A percentile compares a stretch with the other conserved stretches of the same genome.
phyloP scores from a whole-genome alignment of 225 moss, liverwort and hornwort species.

The Sphagnum contortum region DNA sequence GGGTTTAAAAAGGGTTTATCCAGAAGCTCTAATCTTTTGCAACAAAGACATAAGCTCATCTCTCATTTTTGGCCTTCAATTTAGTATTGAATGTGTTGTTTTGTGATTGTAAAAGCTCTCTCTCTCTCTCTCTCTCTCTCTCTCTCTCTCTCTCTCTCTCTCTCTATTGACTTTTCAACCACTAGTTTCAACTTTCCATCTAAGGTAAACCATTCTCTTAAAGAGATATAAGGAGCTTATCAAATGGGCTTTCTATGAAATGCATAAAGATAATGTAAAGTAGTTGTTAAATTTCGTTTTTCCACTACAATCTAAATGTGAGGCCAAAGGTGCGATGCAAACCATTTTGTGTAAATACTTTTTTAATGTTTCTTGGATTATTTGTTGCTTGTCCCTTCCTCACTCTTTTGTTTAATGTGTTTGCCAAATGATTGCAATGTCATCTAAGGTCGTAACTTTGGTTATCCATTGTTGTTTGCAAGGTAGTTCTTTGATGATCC shows the following conservation, averaged over 20 bases:
- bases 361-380: no score
- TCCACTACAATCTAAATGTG: no score
- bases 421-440: no score
- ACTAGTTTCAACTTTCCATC: not conserved
- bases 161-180: not conserved
- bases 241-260: not conserved
- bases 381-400: no score
- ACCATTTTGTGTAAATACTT: no score
- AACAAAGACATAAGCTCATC: not conserved
- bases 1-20: not conserved
- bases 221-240: not conserved
- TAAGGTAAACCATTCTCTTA: not conserved
- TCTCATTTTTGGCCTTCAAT: not conserved
- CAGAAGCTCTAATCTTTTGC: not conserved
- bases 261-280: not conserved
- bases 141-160: no score
- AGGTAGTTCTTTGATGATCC: no score
- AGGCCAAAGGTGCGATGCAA: no score
- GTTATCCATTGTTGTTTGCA: no score
- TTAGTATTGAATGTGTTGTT: not conserved
- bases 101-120: not conserved
- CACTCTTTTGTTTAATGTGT: no score
- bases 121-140: no score
- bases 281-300: not conserved
- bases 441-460: no score